Percentiles rank a stretch among this genome's conserved stretches.
Conservation (phyloP, 2,329 filamentous ascomycete genomes). For the Mycosphaerella sp. region DNA sequence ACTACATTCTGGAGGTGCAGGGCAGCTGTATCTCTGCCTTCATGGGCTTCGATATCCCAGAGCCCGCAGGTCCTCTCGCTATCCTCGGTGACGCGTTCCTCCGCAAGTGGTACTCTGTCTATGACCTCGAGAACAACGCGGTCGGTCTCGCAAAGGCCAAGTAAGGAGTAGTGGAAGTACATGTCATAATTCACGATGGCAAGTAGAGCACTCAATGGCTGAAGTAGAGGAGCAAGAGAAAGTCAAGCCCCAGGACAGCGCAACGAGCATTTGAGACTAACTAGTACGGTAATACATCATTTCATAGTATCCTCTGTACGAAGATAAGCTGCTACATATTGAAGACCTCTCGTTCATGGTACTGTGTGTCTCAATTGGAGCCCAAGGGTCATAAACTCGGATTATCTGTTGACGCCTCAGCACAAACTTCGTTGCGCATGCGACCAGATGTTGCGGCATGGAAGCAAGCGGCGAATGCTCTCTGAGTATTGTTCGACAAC, state of each 20-base stretch:
- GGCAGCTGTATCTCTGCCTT: slow-evolving; percentile 96
- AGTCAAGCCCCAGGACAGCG: not conserved
- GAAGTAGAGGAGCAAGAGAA: slow-evolving; percentile 3
- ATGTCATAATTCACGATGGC: slow-evolving; percentile 7
- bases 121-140: slow-evolving; percentile 82
- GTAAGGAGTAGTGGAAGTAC: slow-evolving; percentile 34
- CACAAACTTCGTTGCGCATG: not conserved
- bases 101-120: slow-evolving; percentile 89
- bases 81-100: slow-evolving; percentile 84
- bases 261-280: slow-evolving; percentile 9
- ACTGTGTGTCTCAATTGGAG: too few species aligned
- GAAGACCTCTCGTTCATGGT: not conserved
- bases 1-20: slow-evolving; percentile 94
- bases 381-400: too few species aligned
- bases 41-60: slow-evolving; percentile 84
- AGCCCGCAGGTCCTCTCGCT: slow-evolving; percentile 80
- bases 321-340: not conserved
- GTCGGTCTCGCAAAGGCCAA: slow-evolving; percentile 87
- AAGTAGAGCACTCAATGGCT: slow-evolving; percentile 6
- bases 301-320: slow-evolving; percentile 15
- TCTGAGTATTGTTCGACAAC: too few species aligned
- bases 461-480: too few species aligned
- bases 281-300: slow-evolving; percentile 14
- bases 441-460: not conserved
- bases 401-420: too few species aligned